A percentile compares a stretch with the other conserved stretches of the same genome.
phyloP scores from a whole-genome alignment of 306 rosid species.

The Arachis stenosperma region DNA sequence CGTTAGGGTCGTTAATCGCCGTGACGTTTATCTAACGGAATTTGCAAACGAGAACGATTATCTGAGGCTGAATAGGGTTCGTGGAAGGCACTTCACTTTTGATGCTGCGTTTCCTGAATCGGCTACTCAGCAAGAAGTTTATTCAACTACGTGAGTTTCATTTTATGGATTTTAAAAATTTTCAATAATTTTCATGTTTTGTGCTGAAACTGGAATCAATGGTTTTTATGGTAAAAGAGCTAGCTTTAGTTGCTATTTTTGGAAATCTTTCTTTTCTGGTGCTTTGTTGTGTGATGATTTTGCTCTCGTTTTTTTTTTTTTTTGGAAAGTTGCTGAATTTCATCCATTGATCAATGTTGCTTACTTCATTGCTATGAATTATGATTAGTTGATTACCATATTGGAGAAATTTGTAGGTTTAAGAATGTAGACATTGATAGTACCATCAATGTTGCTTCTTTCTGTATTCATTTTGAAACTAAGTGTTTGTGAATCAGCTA shows the following conservation, averaged over 20 bases:
- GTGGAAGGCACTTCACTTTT: slow-evolving; percentile 78
- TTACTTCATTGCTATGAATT: not conserved
- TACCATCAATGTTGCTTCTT: not conserved
- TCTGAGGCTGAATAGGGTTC: slow-evolving; percentile 80
- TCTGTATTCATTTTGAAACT: not conserved
- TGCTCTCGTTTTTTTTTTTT: too few species aligned
- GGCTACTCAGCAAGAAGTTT: slow-evolving; percentile 77
- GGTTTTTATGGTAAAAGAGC: not conserved
- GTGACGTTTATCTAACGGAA: slow-evolving; percentile 86
- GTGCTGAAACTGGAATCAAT: not conserved
- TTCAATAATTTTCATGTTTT: slow-evolving; percentile 3
- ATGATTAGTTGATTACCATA: not conserved
- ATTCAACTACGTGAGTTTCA: slow-evolving; percentile 80
- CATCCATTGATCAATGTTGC: not conserved
- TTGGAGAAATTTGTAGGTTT: not conserved
- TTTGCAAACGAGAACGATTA: slow-evolving; percentile 80
- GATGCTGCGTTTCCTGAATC: slow-evolving; percentile 82
- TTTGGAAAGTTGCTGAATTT: not conserved
- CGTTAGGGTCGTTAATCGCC: slow-evolving; percentile 66
- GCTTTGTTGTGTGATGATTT: not conserved
- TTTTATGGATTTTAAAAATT: not conserved
- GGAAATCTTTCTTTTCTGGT: not conserved
- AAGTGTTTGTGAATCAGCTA: not conserved
- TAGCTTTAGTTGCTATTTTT: not conserved
- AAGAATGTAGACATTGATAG: too few species aligned